Conservation (phyloP, 805 yeast genomes). For the Suhomyces xylopsoci region DNA sequence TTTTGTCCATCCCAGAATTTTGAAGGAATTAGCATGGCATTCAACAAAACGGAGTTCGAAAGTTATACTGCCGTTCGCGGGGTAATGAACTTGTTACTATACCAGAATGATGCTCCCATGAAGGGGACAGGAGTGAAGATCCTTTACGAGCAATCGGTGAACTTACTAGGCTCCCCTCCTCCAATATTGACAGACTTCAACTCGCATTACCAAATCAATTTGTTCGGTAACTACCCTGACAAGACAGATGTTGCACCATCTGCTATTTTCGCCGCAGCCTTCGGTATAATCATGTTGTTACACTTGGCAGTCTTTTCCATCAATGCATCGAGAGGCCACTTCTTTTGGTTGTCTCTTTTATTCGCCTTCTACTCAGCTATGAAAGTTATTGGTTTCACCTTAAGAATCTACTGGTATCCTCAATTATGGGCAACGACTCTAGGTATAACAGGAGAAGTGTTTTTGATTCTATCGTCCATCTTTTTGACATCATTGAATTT, state of each 20-base stretch:
- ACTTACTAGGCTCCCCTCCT: conserved; percentile 43
- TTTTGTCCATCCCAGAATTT: neutral
- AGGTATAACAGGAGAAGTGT: conserved; percentile 58
- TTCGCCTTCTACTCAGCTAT: conserved; percentile 52
- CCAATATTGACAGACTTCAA: conserved; percentile 32
- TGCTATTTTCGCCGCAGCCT: conserved; percentile 54
- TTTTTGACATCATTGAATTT: conserved; percentile 57
- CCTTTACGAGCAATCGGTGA: conserved; percentile 27
- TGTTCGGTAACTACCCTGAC: conserved; percentile 65
- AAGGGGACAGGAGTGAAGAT: conserved; percentile 28
- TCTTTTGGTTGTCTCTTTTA: conserved; percentile 53
- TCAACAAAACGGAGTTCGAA: conserved; percentile 4
- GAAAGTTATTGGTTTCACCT: conserved; percentile 56
- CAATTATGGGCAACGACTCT: conserved; percentile 42
- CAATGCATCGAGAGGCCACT: conserved; percentile 55
- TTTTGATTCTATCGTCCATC: conserved; percentile 57
- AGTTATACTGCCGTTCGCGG: conserved; percentile 29
- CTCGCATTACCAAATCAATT: conserved; percentile 40
- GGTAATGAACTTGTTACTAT: conserved; percentile 24
- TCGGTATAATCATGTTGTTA: conserved; percentile 44
- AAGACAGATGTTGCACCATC: conserved; percentile 55
- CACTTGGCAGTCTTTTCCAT: conserved; percentile 46
- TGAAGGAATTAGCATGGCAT: conserved; percentile 2
- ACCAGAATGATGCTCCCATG: conserved; percentile 30
- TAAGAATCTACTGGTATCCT: conserved; percentile 59